Evolutionary conservation across 805 yeast species (phyloP), one percentile per base, ranked within the genome.

Genomic region (Nakazawaea ambrosiae): DNA sequence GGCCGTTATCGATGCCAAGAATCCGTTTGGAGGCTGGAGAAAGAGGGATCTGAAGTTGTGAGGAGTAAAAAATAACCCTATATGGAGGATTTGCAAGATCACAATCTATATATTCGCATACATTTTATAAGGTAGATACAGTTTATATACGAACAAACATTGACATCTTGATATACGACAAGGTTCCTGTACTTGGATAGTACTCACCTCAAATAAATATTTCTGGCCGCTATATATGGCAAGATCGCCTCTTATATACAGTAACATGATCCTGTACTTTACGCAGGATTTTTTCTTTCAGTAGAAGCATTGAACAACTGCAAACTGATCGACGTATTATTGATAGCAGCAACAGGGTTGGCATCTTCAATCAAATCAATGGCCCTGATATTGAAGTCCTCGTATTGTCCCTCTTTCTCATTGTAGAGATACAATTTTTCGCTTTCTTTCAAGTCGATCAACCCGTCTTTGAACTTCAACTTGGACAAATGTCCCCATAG

Each of bases 341-440:
- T 75, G 20, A 61, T 44, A 5, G 68, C 60, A 40, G 63, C 57
- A 5, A 57, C 47, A 1, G 77, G 71, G 44, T 62, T 70, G 1
- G 78, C 60, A 37, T 78, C 82, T 47, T 77, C 82, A 31, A 78
- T 62, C 45, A 76, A 49, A 45, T 78, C 85, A 53, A 76, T 75
- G 10, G 75, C 60, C 42, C 70, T 65, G 32, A 67, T 48, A 18
- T 51, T 58, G 40, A 72, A 61, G 23, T 63, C 68, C 10, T 53
- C 43, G 43, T 61, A 61, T 24, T 47, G 40, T 34, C 52, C 51
- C 8, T 46, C 42, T 3, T 51, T 39, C 37, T 46, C 52, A 23
- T 58, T 54, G 34, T 47, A 38, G 34, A 58, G 39, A 27, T 43
- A 55, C 27, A 44, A 31, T 9, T 39, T 31, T 20, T 33, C 26